These are phyloP conservation scores for Nasturtium officinale DNA, from an alignment of 345 rosid species.

Conservation along the genomic window DNA sequence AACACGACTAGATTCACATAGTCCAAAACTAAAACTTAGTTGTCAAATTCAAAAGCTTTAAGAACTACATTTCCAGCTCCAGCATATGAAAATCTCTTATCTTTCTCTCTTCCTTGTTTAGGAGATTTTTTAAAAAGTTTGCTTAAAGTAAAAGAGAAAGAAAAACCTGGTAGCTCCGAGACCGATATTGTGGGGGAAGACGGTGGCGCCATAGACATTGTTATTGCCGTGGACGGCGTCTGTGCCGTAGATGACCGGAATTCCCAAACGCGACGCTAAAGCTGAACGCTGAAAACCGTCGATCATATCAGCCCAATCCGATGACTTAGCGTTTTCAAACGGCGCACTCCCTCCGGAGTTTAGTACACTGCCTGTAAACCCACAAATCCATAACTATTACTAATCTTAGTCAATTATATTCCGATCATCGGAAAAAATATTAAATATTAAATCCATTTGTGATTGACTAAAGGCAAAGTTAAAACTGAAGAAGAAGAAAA, in stretches of 20 bases:
- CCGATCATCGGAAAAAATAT: neutral
- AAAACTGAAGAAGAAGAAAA: neutral
- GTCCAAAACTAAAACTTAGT: neutral
- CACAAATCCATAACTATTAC: neutral
- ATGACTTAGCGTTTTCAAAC: constrained; percentile 54
- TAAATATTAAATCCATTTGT: neutral
- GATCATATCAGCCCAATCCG: constrained; percentile 90
- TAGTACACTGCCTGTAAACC: constrained; percentile 76
- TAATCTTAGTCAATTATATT: neutral
- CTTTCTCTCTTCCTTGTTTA: neutral
- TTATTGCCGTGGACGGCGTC: constrained; percentile 97
- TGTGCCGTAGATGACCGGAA: constrained; percentile 76
- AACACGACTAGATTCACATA: neutral
- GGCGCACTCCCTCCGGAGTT: constrained; percentile 77
- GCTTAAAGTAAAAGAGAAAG: neutral
- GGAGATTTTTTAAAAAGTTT: neutral
- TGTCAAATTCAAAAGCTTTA: neutral
- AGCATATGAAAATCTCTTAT: neutral
- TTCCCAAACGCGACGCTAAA: constrained; percentile 69
- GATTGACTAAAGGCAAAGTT: neutral
- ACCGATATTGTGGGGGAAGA: constrained; percentile 82
- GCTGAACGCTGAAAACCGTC: constrained; percentile 70
- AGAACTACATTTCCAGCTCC: neutral
- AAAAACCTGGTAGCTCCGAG: constrained; percentile 87
- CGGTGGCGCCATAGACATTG: constrained; percentile 76